Evolutionary conservation across 106 monocot species (phyloP).

Genomic region (Allium cepa): DNA sequence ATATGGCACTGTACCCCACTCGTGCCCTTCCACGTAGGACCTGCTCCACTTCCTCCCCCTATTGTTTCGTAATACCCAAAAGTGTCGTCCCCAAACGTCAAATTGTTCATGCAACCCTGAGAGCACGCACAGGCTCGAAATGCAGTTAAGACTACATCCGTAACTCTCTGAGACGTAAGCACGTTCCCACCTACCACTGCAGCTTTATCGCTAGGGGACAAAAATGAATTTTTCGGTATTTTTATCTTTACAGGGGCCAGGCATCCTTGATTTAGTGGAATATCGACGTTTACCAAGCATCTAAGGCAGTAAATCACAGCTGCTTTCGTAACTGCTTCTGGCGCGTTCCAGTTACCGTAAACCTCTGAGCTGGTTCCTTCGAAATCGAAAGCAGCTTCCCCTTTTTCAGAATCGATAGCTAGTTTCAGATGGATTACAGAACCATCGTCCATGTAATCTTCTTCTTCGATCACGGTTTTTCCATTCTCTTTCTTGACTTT

Average conservation of each 20-base stretch:
- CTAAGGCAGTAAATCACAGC: constrained; percentile 91
- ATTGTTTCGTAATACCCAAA: constrained; percentile 98
- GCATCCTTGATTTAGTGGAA: constrained; percentile 93
- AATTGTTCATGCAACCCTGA: constrained; percentile 96
- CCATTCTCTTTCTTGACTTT: constrained; percentile 35
- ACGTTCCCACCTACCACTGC: constrained; percentile 99
- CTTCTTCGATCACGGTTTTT: constrained; percentile 46
- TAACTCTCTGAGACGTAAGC: constrained; percentile 88
- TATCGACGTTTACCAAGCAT: constrained; percentile 75
- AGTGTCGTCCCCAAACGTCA: constrained; percentile 82
- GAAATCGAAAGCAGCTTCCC: constrained; percentile 80
- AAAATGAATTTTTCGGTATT: constrained; percentile 73
- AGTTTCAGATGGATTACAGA: constrained; percentile 73
- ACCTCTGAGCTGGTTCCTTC: constrained; percentile 80
- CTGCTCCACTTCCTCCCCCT: constrained; percentile 87
- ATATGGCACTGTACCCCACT: constrained; percentile 96
- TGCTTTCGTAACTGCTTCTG: constrained; percentile 81
- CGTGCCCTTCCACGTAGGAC: constrained; percentile 85
- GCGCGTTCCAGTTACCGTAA: constrained; percentile 96
- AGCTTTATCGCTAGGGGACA: constrained; percentile 87
- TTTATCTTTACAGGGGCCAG: constrained; percentile 72
- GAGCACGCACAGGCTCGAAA: constrained; percentile 93
- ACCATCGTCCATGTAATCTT: constrained; percentile 98
- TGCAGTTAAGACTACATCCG: constrained; percentile 77
- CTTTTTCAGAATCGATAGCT: constrained; percentile 50